A percentile compares a stretch with the other conserved stretches of the same genome.
phyloP scores from a whole-genome alignment of 176 grass and related monocot species.

The Neostapfia colusana region DNA sequence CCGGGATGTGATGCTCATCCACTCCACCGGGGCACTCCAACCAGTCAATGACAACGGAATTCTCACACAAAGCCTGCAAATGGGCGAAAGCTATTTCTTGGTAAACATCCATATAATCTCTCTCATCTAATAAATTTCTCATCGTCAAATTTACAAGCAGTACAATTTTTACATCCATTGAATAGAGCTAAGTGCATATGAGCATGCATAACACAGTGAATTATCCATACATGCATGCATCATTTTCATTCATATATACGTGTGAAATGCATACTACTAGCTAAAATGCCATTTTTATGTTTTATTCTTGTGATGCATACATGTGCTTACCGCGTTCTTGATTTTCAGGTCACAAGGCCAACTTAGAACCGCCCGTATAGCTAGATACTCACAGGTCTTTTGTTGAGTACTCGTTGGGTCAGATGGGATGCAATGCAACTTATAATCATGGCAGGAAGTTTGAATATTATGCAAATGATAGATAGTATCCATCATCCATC shows the following conservation, averaged over 20 bases:
- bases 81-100: constrained; percentile 95
- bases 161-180: not conserved
- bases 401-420: constrained; percentile 10
- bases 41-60: constrained; percentile 82
- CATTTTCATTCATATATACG: not conserved
- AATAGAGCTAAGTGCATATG: not conserved
- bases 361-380: constrained; percentile 14
- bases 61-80: constrained; percentile 83
- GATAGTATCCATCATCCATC: not conserved
- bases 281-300: too few species aligned
- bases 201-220: not conserved
- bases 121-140: not conserved
- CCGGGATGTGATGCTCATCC: constrained; percentile 77
- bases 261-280: not conserved
- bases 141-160: not conserved
- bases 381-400: constrained; percentile 20
- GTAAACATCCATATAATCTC: constrained; percentile 51
- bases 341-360: constrained; percentile 51
- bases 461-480: constrained; percentile 11
- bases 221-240: not conserved
- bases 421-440: constrained; percentile 31
- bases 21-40: constrained; percentile 70
- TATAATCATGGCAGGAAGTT: not conserved
- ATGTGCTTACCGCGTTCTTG: not conserved
- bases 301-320: too few species aligned